phyloP scores from a whole-genome alignment of 116 monocot genomes.

The Posidonia oceanica region DNA sequence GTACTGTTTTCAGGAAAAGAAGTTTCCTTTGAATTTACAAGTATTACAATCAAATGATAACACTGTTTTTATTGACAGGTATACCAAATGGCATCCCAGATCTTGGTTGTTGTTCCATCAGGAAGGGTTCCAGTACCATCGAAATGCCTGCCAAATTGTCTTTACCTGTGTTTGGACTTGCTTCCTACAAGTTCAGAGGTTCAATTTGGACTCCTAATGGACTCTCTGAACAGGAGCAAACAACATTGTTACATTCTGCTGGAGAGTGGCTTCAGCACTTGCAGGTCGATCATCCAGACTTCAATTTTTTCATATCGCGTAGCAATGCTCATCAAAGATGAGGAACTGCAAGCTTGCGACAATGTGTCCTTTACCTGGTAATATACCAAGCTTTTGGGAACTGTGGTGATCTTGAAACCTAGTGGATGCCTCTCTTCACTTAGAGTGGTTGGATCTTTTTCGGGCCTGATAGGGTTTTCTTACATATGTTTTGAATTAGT shows the following conservation, averaged over 20 bases:
- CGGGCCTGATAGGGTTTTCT: background rate
- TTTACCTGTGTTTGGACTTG: slow-evolving; percentile 57
- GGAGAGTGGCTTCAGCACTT: slow-evolving; percentile 46
- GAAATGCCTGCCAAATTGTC: slow-evolving; percentile 22
- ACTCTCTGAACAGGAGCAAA: slow-evolving; percentile 27
- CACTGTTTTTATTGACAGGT: slow-evolving; percentile 7
- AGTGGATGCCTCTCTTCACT: background rate
- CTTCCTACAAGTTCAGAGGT: slow-evolving; percentile 63
- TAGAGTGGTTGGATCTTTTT: background rate
- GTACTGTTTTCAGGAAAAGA: background rate
- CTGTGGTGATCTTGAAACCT: background rate
- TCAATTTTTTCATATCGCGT: slow-evolving; percentile 40
- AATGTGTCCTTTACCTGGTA: background rate
- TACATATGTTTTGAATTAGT: background rate
- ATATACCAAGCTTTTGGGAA: background rate
- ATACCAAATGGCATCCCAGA: slow-evolving; percentile 4
- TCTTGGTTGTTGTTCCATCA: background rate
- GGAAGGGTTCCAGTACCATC: slow-evolving; percentile 1
- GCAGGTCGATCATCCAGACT: slow-evolving; percentile 77
- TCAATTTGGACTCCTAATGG: slow-evolving; percentile 63
- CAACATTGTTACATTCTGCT: slow-evolving; percentile 47
- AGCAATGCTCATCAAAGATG: slow-evolving; percentile 10
- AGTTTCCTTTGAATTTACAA: background rate
- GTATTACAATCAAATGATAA: background rate
- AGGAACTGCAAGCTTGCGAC: slow-evolving; percentile 5